Evolutionary conservation across 768 basidiomycete genomes (phyloP).

Genomic region (Thelephora aurantiotincta): DNA sequence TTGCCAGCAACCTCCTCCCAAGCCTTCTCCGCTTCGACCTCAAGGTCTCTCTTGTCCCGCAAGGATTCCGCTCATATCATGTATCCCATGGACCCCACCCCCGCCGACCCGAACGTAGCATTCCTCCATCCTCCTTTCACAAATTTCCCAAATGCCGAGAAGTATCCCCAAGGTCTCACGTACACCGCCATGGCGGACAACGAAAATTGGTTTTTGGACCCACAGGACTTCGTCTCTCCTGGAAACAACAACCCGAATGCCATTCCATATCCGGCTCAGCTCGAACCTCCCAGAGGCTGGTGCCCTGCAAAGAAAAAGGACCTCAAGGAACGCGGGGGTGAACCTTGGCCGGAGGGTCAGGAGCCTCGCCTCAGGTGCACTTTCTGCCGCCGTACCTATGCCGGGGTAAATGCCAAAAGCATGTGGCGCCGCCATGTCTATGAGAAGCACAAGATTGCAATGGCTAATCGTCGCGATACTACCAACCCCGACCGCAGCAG

Average conservation of each 20-base stretch:
- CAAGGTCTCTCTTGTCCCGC: conserved; percentile 1
- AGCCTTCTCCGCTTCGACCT: conserved; percentile 1
- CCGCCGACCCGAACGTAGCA: conserved; percentile 46
- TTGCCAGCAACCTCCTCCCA: background rate
- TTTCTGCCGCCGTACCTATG: conserved; percentile 72
- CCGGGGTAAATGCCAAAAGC: conserved; percentile 80
- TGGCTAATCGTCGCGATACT: conserved; percentile 73
- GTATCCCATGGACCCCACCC: conserved; percentile 38
- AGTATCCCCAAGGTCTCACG: conserved; percentile 51
- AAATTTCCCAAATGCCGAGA: conserved; percentile 46
- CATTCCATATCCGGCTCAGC: conserved; percentile 59
- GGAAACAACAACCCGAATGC: conserved; percentile 30
- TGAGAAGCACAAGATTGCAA: conserved; percentile 83
- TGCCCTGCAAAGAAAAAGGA: conserved; percentile 79
- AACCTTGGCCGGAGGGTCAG: conserved; percentile 70
- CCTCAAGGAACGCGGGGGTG: conserved; percentile 48
- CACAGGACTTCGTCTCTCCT: conserved; percentile 44
- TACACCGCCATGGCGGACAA: conserved; percentile 64
- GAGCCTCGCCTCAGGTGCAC: conserved; percentile 73
- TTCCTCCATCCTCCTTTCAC: conserved; percentile 70
- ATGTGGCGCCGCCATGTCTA: conserved; percentile 87
- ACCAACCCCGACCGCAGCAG: conserved; percentile 39
- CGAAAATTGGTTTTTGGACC: conserved; percentile 67
- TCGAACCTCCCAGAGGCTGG: conserved; percentile 80
- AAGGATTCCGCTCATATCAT: conserved; percentile 5